These are phyloP conservation scores for Sphaerulina musiva DNA, from an alignment of 2,329 filamentous ascomycete genomes.

Conservation along the genomic window DNA sequence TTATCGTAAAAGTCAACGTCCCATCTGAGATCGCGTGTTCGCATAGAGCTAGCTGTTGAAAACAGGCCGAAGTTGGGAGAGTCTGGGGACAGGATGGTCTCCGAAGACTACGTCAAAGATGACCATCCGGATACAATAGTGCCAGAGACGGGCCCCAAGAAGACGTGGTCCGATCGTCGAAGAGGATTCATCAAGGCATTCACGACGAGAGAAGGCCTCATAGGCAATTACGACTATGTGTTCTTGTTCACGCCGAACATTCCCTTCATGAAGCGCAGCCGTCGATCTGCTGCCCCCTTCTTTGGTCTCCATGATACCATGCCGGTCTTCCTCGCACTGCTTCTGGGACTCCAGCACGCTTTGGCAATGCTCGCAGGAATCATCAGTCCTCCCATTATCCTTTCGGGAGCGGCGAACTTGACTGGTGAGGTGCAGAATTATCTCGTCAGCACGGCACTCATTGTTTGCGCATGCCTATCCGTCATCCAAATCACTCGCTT, in stretches of 20 bases:
- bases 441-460: slow-evolving; percentile 69
- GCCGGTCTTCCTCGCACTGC: slow-evolving; percentile 64
- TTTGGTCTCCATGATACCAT: slow-evolving; percentile 77
- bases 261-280: slow-evolving; percentile 66
- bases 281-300: slow-evolving; percentile 59
- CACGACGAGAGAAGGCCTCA: slow-evolving; percentile 57
- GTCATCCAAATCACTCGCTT: slow-evolving; percentile 72
- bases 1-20: neutral
- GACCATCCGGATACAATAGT: slow-evolving; percentile 43
- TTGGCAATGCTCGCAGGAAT: slow-evolving; percentile 63
- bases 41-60: neutral
- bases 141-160: slow-evolving; percentile 35
- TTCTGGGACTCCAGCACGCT: slow-evolving; percentile 73
- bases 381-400: slow-evolving; percentile 72
- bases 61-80: neutral
- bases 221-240: slow-evolving; percentile 84
- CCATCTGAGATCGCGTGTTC: neutral
- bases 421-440: slow-evolving; percentile 59
- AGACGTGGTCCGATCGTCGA: slow-evolving; percentile 38
- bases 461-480: slow-evolving; percentile 70
- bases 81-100: slow-evolving; percentile 23
- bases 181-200: slow-evolving; percentile 41
- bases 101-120: slow-evolving; percentile 33
- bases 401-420: slow-evolving; percentile 62
- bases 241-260: slow-evolving; percentile 78